Evolutionary conservation across 2,329 filamentous ascomycete species (phyloP), one percentile per base, ranked within the genome.

Genomic region (Clathrospora elynae): DNA sequence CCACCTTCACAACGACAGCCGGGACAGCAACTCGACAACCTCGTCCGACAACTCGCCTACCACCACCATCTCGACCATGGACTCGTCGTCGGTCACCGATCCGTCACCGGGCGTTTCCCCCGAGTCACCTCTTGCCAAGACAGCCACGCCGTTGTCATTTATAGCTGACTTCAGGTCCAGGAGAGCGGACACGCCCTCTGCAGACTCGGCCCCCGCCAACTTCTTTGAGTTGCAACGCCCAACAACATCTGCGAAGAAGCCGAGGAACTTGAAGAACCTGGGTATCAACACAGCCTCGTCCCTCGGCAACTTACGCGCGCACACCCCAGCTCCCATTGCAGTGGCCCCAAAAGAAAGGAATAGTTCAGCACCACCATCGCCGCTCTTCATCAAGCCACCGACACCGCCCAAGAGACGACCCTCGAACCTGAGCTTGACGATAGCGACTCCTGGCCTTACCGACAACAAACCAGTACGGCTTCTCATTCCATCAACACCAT

Each of bases 1-100:
- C 52, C 87, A 90, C 71, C 55, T 64, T 35, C 66, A 68, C 58
- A 83, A 85, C 62, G 86, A 88, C 67, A 90, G 86, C 71, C 80
- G 84, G 66, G 82, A 88, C 65, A 90, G 86, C 73, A 86, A 83
- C n/a, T 91, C 86, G 6, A 89, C 87, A 11, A 89, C 88, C 53
- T 97, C 93, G 1, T 88, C 88, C 28, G 91, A 96, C 63, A 96
- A 92, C 14, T 97, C 92, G 6, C 93, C 93, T 1, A 97, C 92
- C 6, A 96, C 91, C 3, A 96, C 92, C 2, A 82, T 93, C 35
- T 96, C 90, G 5, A 96, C 90, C 13, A 89, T 92, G 52, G 92
- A 96, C 72, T 95, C 91, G 4, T 92, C 90, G 6, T 88, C 90
- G 19, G 79, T 93, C 34, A 91, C 91, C 19, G 92, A 97, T 60